These are phyloP conservation scores for Heterobasidion parviporum DNA, from an alignment of 1,284 basidiomycete genomes.

Conservation along the genomic window DNA sequence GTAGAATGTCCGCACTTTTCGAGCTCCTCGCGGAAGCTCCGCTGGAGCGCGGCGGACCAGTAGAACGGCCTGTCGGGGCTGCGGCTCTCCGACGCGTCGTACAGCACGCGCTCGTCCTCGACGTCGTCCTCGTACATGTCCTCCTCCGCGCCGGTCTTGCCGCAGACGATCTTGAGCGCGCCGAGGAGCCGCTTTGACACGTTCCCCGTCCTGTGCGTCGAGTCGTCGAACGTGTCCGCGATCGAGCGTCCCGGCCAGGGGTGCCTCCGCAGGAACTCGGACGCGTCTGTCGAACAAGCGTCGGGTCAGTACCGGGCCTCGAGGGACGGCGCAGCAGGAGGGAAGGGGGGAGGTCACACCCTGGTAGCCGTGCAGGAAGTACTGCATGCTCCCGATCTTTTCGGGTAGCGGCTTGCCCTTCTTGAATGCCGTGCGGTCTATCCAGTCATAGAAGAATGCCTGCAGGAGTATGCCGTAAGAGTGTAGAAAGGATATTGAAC, in stretches of 20 bases:
- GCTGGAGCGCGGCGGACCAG: conserved; percentile 72
- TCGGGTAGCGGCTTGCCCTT: conserved; percentile 75
- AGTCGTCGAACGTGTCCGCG: conserved; percentile 78
- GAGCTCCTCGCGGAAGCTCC: conserved; percentile 77
- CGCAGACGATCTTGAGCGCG: conserved; percentile 69
- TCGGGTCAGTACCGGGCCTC: neutral
- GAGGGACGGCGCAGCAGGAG: neutral
- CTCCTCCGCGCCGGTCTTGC: conserved; percentile 68
- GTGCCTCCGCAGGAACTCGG: conserved; percentile 77
- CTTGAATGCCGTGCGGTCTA: conserved; percentile 70
- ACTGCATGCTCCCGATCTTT: conserved; percentile 88
- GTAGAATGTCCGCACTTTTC: conserved; percentile 60
- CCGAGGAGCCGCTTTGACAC: conserved; percentile 56
- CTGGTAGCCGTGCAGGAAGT: conserved; percentile 79
- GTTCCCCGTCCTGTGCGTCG: conserved; percentile 59
- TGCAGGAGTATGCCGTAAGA: conserved; percentile 26
- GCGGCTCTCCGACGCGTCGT: conserved; percentile 50
- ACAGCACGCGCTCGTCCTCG: conserved; percentile 59
- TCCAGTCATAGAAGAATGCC: conserved; percentile 88
- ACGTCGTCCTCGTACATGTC: conserved; percentile 60
- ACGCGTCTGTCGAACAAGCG: conserved; percentile 53
- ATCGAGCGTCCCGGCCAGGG: conserved; percentile 85
- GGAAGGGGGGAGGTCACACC: conserved; percentile 29
- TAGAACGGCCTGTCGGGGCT: conserved; percentile 58
- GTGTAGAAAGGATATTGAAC: conserved; percentile 4